A percentile compares a stretch with the other conserved stretches of the same genome.
phyloP scores from a whole-genome alignment of 441 rosid genomes.

The Daphne laureola region DNA sequence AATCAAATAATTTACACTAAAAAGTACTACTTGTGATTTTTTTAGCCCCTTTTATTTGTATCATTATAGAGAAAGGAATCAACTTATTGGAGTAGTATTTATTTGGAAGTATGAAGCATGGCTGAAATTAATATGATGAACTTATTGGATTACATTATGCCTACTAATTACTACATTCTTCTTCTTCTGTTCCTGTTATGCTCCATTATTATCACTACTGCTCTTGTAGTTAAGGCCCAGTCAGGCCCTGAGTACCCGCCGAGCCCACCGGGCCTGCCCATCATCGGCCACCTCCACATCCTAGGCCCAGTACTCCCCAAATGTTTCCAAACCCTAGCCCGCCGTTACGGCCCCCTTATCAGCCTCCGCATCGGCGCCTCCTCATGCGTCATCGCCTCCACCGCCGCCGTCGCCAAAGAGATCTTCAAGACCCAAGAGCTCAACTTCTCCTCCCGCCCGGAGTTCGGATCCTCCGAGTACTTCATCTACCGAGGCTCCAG shows the following conservation, averaged over 20 bases:
- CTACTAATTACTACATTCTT: too few relatives aligned
- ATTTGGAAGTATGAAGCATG: neutral
- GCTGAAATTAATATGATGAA: too few relatives aligned
- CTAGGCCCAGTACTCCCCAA: slow-evolving; percentile 40
- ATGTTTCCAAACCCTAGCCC: slow-evolving; percentile 51
- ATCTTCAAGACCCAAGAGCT: slow-evolving; percentile 43
- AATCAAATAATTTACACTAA: too few relatives aligned
- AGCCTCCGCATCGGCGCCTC: slow-evolving; percentile 53
- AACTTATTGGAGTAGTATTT: too few relatives aligned
- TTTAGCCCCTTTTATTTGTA: too few relatives aligned
- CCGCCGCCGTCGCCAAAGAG: slow-evolving; percentile 34
- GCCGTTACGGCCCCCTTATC: slow-evolving; percentile 60
- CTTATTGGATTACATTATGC: too few relatives aligned
- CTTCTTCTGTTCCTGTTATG: slow-evolving; percentile 29
- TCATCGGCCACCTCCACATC: slow-evolving; percentile 71
- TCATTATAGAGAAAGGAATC: too few relatives aligned
- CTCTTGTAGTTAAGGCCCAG: slow-evolving; percentile 13
- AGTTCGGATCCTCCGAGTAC: slow-evolving; percentile 41
- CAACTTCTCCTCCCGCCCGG: slow-evolving; percentile 41
- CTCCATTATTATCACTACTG: slow-evolving; percentile 15
- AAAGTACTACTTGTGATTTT: too few relatives aligned
- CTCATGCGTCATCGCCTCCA: slow-evolving; percentile 44
- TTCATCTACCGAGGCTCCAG: slow-evolving; percentile 45
- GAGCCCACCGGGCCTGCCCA: slow-evolving; percentile 53
- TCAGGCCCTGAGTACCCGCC: slow-evolving; percentile 26